phyloP scores from a whole-genome alignment of 805 yeast species.

The Metschnikowia corniflorae region DNA sequence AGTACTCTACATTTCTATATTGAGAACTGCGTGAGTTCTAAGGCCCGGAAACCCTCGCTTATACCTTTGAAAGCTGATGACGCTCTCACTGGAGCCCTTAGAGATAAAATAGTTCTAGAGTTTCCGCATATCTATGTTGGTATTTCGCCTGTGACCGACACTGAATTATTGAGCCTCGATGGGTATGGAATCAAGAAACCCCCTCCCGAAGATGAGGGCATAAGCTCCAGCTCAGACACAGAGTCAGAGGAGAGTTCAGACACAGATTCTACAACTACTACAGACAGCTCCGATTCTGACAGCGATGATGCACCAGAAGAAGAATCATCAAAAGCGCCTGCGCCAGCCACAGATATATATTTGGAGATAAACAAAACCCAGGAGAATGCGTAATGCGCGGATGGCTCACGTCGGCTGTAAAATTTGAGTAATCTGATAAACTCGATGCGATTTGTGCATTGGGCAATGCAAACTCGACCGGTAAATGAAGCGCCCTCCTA shows the following conservation, averaged over 20 bases:
- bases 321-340: constrained; percentile 23
- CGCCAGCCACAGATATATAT: not conserved
- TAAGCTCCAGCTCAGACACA: not conserved
- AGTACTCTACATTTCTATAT: constrained; percentile 31
- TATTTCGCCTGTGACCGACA: not conserved
- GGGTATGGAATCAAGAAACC: constrained; percentile 14
- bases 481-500: too few species aligned
- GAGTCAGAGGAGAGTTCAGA: constrained; percentile 6
- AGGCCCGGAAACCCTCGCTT: constrained; percentile 21
- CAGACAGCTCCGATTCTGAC: constrained; percentile 15
- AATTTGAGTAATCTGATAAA: too few species aligned
- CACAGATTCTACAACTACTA: constrained; percentile 2
- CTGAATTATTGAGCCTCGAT: constrained; percentile 2
- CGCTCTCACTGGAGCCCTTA: constrained; percentile 48
- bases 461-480: too few species aligned
- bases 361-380: too few species aligned
- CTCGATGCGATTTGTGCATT: too few species aligned
- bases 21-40: constrained; percentile 27
- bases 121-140: constrained; percentile 67
- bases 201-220: constrained; percentile 15
- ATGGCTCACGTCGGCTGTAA: too few species aligned
- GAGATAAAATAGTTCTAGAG: constrained; percentile 63
- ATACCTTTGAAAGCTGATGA: constrained; percentile 33
- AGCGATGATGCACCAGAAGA: constrained; percentile 35
- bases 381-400: too few species aligned